These are phyloP conservation scores for Ananas comosus DNA, from an alignment of 176 grass and related monocot genomes.

Conservation along the genomic window DNA sequence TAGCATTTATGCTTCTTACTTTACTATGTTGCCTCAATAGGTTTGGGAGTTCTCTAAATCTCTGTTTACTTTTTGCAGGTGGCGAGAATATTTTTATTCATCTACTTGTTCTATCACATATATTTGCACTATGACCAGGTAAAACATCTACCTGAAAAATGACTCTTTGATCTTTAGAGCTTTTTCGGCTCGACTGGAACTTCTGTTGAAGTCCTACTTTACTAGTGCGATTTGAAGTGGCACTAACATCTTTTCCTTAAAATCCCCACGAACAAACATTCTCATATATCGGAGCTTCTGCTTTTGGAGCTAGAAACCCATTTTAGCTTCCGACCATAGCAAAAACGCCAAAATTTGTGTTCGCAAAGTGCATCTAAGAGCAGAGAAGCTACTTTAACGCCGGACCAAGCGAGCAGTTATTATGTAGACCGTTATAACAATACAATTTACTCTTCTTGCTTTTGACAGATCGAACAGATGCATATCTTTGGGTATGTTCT, in stretches of 20 bases:
- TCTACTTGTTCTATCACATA: slow-evolving; percentile 90
- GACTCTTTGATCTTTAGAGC: no score
- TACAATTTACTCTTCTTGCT: slow-evolving; percentile 14
- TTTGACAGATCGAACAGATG: slow-evolving; percentile 56
- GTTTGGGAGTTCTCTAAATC: background rate
- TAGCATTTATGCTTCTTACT: no score
- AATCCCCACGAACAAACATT: no score
- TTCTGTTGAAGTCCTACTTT: no score
- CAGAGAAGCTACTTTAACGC: no score
- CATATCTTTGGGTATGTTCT: slow-evolving; percentile 52
- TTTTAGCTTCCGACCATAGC: no score
- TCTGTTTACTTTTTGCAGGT: slow-evolving; percentile 47
- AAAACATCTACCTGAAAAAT: background rate
- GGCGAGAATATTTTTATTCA: slow-evolving; percentile 79
- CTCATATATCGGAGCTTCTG: no score
- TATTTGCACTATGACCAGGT: slow-evolving; percentile 87
- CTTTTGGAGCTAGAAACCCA: no score
- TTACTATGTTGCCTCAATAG: no score
- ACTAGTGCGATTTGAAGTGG: no score
- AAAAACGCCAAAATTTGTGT: background rate
- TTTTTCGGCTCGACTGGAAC: no score
- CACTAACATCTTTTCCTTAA: no score
- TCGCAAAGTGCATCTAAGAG: background rate
- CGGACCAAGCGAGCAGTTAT: background rate
- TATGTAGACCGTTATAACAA: background rate